Evolutionary conservation across 1,284 basidiomycete genomes (phyloP).

Genomic region (Boletus albobrunnescens): DNA sequence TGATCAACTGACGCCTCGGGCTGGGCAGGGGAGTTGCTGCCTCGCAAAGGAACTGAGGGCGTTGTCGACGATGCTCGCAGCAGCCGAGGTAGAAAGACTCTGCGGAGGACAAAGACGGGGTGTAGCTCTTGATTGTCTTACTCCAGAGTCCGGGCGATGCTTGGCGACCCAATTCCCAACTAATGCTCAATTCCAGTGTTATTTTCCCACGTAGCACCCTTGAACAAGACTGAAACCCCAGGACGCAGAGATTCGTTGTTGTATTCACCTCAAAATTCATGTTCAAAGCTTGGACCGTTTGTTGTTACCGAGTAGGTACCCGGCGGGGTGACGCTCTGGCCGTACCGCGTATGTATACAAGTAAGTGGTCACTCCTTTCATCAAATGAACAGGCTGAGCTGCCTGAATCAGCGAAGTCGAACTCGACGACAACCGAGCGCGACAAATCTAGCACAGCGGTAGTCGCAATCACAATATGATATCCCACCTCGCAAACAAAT

Average conservation of each 20-base stretch:
- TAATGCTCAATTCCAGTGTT: slow-evolving; percentile 16
- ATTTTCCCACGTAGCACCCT: slow-evolving; percentile 20
- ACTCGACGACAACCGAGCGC: neutral
- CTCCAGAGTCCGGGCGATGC: slow-evolving; percentile 17
- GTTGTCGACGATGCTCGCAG: neutral
- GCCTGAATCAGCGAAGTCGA: too few species aligned
- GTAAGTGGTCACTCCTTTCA: too few species aligned
- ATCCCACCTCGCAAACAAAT: slow-evolving; percentile 18
- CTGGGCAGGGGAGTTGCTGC: neutral
- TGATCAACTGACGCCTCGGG: slow-evolving; percentile 1
- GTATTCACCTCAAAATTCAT: neutral
- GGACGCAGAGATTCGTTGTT: too few species aligned
- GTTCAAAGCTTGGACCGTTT: neutral
- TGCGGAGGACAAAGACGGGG: slow-evolving; percentile 6
- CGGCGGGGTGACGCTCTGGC: too few species aligned
- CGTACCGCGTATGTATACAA: too few species aligned
- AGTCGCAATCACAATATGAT: neutral
- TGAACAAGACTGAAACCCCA: too few species aligned
- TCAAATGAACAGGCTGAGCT: too few species aligned
- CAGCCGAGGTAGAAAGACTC: neutral
- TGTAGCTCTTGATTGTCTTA: neutral
- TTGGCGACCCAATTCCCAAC: slow-evolving; percentile 17
- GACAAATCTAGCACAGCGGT: slow-evolving; percentile 20
- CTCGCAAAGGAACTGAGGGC: neutral
- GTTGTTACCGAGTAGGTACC: too few species aligned